These are phyloP conservation scores for Clathrospora elynae DNA, from an alignment of 2,329 filamentous ascomycete genomes.

Conservation along the genomic window DNA sequence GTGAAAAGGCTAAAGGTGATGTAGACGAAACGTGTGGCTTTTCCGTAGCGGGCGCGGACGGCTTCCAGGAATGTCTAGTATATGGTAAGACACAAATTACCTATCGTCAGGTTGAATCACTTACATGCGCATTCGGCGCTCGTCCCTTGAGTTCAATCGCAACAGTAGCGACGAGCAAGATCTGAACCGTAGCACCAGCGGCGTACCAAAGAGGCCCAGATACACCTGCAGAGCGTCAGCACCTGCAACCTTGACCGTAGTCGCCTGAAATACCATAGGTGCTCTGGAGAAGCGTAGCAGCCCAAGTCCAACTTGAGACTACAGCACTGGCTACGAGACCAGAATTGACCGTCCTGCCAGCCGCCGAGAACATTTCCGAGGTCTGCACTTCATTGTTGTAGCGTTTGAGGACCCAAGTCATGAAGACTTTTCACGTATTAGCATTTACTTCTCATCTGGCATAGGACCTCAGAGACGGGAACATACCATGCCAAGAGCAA, in stretches of 20 bases:
- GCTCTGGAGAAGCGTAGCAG: constrained; percentile 37
- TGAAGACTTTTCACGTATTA: constrained; percentile 25
- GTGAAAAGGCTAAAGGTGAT: constrained; percentile 82
- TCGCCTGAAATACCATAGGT: constrained; percentile 32
- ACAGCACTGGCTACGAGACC: constrained; percentile 40
- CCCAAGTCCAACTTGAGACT: constrained; percentile 40
- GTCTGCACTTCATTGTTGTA: constrained; percentile 42
- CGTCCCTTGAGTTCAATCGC: constrained; percentile 43
- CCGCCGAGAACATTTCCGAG: constrained; percentile 40
- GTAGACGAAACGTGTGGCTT: constrained; percentile 73
- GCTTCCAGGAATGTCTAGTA: constrained; percentile 81
- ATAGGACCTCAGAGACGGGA: not conserved
- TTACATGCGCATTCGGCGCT: constrained; percentile 40
- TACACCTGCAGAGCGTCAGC: constrained; percentile 23
- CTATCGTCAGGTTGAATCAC: not conserved
- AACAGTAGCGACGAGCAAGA: constrained; percentile 37
- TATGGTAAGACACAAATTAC: not conserved
- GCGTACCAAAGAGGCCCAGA: constrained; percentile 44
- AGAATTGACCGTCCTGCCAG: constrained; percentile 40
- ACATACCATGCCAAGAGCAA: constrained; percentile 38
- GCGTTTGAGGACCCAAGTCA: constrained; percentile 38
- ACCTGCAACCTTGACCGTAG: not conserved
- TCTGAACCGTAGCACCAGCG: constrained; percentile 42
- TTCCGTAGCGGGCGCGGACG: constrained; percentile 81
- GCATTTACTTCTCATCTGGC: not conserved